A percentile compares a stretch with the other conserved stretches of the same genome.
Evolutionary conservation across 441 rosid species (phyloP).

Genomic region (Populus hybrid): DNA sequence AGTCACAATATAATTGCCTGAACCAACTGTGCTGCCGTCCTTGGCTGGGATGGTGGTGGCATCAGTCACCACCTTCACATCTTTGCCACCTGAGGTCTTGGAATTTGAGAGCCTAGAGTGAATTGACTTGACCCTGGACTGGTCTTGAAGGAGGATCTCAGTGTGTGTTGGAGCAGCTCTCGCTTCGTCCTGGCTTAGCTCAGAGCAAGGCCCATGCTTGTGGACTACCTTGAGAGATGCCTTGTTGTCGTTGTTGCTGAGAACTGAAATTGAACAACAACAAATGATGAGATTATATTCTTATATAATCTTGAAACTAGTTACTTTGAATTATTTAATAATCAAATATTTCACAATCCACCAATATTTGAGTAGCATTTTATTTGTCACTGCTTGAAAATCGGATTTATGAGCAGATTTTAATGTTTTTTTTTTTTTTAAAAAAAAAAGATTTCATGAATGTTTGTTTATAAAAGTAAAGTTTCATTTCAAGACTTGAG

Average conservation of each 20-base stretch:
- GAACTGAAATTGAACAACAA: conserved; percentile 24
- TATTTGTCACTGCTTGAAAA: background rate
- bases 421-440: no score
- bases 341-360: background rate
- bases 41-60: conserved; percentile 43
- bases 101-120: conserved; percentile 35
- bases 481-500: no score
- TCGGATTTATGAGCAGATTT: no score
- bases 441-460: no score
- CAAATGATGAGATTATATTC: background rate
- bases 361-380: background rate
- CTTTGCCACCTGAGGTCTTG: conserved; percentile 1
- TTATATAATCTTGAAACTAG: background rate
- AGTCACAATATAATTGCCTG: conserved; percentile 60
- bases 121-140: conserved; percentile 36
- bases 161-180: conserved; percentile 31
- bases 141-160: conserved; percentile 40
- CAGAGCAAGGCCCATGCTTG: conserved; percentile 73
- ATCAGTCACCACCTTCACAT: conserved; percentile 24
- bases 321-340: background rate
- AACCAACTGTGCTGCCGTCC: conserved; percentile 49
- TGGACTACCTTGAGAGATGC: conserved; percentile 55
- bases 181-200: conserved; percentile 12
- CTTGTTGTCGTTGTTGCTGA: conserved; percentile 24
- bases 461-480: no score